Base-by-base conservation (phyloP, 257 asterid species). In the Fraxinus americana region DNA sequence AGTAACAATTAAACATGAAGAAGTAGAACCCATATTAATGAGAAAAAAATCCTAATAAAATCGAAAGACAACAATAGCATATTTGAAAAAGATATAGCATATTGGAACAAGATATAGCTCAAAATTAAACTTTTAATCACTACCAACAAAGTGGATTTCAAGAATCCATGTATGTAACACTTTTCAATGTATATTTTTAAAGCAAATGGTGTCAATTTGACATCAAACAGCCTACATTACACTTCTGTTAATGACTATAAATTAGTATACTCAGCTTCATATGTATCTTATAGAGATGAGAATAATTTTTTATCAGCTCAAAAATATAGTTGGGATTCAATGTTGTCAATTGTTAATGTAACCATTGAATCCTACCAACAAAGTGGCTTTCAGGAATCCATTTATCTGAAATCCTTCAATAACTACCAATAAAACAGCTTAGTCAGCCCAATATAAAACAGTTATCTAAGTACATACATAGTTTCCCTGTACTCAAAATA, bases 401-500 rank as follows among this genome's bases (percentile, higher is more conserved):
- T 48, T 14, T 16, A 12, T 48, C 57, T 13, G 57, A 48, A 48
- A 48, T 14, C 57, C 57, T 13, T 54, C 25, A 54, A 54, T 7
- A 63, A 63, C 35, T 25, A 2, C 35, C 0, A 27, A 63, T 27
- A 1, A 63, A 19, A 25, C 23, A n/a, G 27, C n/a, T 3, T 14
- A 12, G 5, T 45, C 14, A 11, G 12, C 21, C 27, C 27, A 7
- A 3, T 2, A 29, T 61, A 21, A 19, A 54, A 54, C 19, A 45
- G 17, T 45, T n/a, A 54, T 54, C 63, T 7, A 68, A 50, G 25
- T 7, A 38, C 12, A 14, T 21, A 32, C 79, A 50, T 29, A 59
- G 67, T 57, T 35, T 63, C 36, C 17, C 34, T 34, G 30, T 9
- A 39, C 79, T 67, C 35, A 67, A 79, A 29, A 67, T 32, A 76